These are phyloP conservation scores for Pinus taeda DNA, from an alignment of 75 land plant genomes.

Conservation along the genomic window DNA sequence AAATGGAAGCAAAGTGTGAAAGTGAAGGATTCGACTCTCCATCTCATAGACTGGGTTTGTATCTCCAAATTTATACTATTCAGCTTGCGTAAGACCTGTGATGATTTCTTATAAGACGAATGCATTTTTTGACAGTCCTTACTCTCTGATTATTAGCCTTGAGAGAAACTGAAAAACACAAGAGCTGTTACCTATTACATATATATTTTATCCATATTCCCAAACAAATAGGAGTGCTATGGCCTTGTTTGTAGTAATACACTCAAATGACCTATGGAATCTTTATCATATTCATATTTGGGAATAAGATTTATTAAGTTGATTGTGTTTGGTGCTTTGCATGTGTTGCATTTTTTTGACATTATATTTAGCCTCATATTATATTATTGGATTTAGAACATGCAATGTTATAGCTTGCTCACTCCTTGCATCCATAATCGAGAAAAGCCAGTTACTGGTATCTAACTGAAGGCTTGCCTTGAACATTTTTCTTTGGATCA, in stretches of 20 bases:
- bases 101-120: background rate
- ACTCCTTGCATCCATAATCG: background rate
- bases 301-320: background rate
- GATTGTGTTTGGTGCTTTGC: background rate
- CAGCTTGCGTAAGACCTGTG: background rate
- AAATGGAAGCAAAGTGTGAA: conserved; percentile 87
- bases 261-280: no score
- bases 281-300: no score
- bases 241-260: no score
- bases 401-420: background rate
- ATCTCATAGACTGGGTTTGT: conserved; percentile 69
- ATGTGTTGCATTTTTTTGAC: background rate
- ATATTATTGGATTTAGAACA: background rate
- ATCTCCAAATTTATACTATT: background rate
- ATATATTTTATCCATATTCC: background rate
- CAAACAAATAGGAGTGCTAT: background rate
- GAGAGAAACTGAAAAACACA: background rate
- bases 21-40: conserved; percentile 37
- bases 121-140: background rate
- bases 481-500: no score
- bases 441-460: background rate
- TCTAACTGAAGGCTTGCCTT: background rate
- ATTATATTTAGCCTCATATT: background rate
- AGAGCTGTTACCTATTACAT: background rate
- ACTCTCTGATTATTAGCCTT: background rate